Evolutionary conservation across 2,329 filamentous ascomycete genomes (phyloP).

Genomic region (Aureobasidium musti): DNA sequence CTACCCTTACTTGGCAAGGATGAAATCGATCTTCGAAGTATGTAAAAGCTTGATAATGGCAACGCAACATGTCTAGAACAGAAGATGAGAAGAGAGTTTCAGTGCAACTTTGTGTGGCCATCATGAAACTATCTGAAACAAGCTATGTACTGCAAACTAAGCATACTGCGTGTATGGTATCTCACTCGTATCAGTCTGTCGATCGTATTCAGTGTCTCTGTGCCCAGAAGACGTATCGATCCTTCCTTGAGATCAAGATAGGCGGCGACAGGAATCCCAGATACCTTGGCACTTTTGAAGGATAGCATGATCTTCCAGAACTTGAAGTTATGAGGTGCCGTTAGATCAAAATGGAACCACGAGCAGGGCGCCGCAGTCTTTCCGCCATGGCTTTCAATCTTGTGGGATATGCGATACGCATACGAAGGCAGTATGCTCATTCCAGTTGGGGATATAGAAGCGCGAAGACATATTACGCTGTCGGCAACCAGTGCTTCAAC

Average conservation of each 20-base stretch:
- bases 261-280: background rate
- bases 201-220: too few species aligned
- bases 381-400: background rate
- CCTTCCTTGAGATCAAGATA: background rate
- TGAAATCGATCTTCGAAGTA: background rate
- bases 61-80: background rate
- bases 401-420: background rate
- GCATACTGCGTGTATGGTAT: too few species aligned
- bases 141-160: background rate
- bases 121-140: background rate
- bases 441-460: background rate
- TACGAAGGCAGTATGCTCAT: fast-evolving
- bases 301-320: background rate
- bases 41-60: background rate
- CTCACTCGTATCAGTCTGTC: too few species aligned
- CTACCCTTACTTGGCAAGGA: background rate
- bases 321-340: background rate
- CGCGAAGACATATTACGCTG: background rate
- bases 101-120: background rate
- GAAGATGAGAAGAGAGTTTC: background rate
- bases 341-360: too few species aligned
- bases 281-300: background rate
- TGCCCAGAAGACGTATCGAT: background rate
- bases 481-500: background rate
- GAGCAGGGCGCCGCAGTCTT: background rate